Conservation (phyloP, 2,329 filamentous ascomycete species). For the Juglanconis sp. region DNA sequence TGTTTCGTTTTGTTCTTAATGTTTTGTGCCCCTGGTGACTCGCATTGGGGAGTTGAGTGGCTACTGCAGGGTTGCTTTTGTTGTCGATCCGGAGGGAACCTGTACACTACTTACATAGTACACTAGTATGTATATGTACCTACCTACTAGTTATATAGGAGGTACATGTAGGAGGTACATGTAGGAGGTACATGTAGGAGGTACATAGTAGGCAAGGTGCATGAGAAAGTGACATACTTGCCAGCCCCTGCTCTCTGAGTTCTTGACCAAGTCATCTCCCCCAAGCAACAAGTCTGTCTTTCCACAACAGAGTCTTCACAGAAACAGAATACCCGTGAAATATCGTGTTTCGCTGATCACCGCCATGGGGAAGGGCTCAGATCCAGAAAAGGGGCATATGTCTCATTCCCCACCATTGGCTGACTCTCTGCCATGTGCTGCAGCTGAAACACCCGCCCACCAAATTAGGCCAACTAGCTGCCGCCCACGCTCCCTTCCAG, state of each 20-base stretch:
- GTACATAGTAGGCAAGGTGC: too few species aligned
- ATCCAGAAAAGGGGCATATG: neutral
- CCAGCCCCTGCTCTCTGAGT: too few species aligned
- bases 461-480: conserved; percentile 5
- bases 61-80: conserved; percentile 7
- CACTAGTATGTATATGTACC: too few species aligned
- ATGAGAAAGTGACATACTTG: too few species aligned
- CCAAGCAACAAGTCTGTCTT: too few species aligned
- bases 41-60: conserved; percentile 7
- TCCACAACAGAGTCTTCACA: neutral
- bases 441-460: conserved; percentile 12
- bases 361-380: neutral
- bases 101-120: too few species aligned
- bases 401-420: conserved; percentile 8
- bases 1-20: conserved; percentile 13
- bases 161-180: too few species aligned
- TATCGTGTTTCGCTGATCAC: neutral
- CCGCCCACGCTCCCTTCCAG: neutral
- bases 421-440: conserved; percentile 2
- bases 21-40: conserved; percentile 9
- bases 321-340: too few species aligned
- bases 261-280: too few species aligned
- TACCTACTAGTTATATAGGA: too few species aligned
- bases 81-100: too few species aligned
- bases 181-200: too few species aligned